A percentile compares a stretch with the other conserved stretches of the same genome.
Conservation (phyloP, 495 filamentous ascomycete genomes). For the Penicillium goetzii region DNA sequence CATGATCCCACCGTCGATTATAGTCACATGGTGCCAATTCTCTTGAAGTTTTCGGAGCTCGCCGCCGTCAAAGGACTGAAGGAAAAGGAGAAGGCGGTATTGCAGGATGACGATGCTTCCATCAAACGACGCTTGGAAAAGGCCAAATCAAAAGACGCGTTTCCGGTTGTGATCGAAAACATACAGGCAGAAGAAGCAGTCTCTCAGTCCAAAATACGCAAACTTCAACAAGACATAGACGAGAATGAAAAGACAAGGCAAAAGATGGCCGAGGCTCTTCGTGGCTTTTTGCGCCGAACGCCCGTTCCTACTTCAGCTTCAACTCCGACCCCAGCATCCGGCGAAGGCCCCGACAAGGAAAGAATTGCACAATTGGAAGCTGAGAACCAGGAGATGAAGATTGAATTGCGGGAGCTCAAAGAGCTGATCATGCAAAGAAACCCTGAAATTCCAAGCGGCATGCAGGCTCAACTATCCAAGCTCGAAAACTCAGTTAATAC, state of each 20-base stretch:
- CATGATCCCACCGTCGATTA: background rate
- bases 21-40: slow-evolving; percentile 1
- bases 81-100: slow-evolving; percentile 2
- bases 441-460: background rate
- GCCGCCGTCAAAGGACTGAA: background rate
- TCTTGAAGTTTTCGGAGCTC: background rate
- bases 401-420: background rate
- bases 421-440: background rate
- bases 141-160: background rate
- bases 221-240: background rate
- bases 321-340: background rate
- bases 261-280: background rate
- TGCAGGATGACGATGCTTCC: slow-evolving; percentile 4
- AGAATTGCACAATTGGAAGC: slow-evolving; percentile 1
- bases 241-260: background rate
- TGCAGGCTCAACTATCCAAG: background rate
- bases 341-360: background rate
- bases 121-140: slow-evolving; percentile 6
- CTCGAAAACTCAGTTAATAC: slow-evolving; percentile 6
- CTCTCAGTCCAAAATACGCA: background rate
- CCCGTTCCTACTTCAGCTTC: background rate
- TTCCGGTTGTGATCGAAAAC: background rate
- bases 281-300: background rate
- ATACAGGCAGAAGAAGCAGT: background rate
- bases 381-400: slow-evolving; percentile 2